phyloP scores from a whole-genome alignment of 2,329 filamentous ascomycete species.

The Orbilia ellipsospora region DNA sequence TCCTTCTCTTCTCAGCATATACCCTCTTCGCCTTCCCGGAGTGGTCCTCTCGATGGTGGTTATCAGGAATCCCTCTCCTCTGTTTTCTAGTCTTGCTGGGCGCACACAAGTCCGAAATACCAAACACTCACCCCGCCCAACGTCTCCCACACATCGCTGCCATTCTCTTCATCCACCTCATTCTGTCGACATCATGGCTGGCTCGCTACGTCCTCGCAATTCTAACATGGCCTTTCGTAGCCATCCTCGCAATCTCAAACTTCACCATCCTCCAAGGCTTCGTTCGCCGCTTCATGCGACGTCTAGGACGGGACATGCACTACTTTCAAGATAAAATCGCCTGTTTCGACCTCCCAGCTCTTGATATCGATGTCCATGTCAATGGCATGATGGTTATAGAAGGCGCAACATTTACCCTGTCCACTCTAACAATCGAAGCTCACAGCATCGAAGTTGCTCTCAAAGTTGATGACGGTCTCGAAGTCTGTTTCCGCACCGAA shows the following conservation, averaged over 20 bases:
- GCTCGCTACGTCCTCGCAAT: constrained; percentile 26
- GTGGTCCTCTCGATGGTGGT: constrained; percentile 48
- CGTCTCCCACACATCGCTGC: constrained; percentile 25
- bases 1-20: constrained; percentile 37
- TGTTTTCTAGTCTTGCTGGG: constrained; percentile 47
- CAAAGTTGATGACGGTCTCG: constrained; percentile 67
- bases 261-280: constrained; percentile 26
- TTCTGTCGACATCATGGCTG: constrained; percentile 52
- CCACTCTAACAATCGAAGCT: constrained; percentile 66
- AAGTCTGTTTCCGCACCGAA: constrained; percentile 67
- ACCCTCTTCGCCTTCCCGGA: constrained; percentile 46
- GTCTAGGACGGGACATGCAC: constrained; percentile 44
- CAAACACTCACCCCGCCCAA: constrained; percentile 35
- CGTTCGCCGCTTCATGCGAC: constrained; percentile 25
- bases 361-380: constrained; percentile 69
- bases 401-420: constrained; percentile 67
- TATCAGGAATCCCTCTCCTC: constrained; percentile 46
- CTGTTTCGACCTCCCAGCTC: constrained; percentile 62
- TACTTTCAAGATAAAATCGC: constrained; percentile 53
- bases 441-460: constrained; percentile 69
- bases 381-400: constrained; percentile 68
- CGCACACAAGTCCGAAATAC: constrained; percentile 27
- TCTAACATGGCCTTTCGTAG: constrained; percentile 42
- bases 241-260: constrained; percentile 35
- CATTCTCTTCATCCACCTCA: constrained; percentile 26